phyloP scores from a whole-genome alignment of 2,329 filamentous ascomycete genomes.

The Beauveria sp. region DNA sequence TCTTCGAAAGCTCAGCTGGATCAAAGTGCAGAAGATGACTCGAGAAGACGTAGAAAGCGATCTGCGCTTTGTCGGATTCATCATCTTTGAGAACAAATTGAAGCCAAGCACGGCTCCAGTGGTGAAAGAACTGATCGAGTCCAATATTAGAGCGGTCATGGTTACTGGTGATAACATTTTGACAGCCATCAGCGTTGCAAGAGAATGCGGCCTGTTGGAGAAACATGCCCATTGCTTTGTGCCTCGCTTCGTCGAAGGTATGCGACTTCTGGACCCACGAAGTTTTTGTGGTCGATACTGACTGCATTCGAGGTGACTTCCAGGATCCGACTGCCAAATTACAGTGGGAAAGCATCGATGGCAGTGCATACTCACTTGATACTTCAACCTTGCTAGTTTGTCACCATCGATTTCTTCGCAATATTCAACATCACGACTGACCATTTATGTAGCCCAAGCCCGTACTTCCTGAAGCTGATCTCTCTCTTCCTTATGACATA shows the following conservation, averaged over 20 bases:
- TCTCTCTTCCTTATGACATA: slow-evolving; percentile 79
- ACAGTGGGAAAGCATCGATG: slow-evolving; percentile 92
- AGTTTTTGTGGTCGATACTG: neutral
- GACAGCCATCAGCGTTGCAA: slow-evolving; percentile 90
- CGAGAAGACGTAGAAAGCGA: slow-evolving; percentile 75
- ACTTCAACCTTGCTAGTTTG: slow-evolving; percentile 64
- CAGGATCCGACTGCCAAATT: slow-evolving; percentile 67
- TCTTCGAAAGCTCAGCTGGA: slow-evolving; percentile 80
- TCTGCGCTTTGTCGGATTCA: slow-evolving; percentile 88
- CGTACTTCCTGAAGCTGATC: slow-evolving; percentile 63
- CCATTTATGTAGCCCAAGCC: slow-evolving; percentile 55
- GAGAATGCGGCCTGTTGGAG: slow-evolving; percentile 80
- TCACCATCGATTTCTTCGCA: neutral
- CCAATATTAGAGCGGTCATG: slow-evolving; percentile 87
- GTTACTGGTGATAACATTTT: slow-evolving; percentile 97
- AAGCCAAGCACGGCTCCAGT: slow-evolving; percentile 80
- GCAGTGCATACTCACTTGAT: slow-evolving; percentile 69
- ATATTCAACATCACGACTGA: neutral
- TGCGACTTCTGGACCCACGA: slow-evolving; percentile 6
- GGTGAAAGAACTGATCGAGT: slow-evolving; percentile 71
- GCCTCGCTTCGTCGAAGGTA: slow-evolving; percentile 74
- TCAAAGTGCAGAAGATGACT: slow-evolving; percentile 91
- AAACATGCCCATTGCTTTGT: slow-evolving; percentile 83
- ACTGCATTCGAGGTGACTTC: slow-evolving; percentile 47
- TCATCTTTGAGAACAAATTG: slow-evolving; percentile 97